Conservation (phyloP, 1,139 yeast species). For the Kurtzmaniella quercitrusa region DNA sequence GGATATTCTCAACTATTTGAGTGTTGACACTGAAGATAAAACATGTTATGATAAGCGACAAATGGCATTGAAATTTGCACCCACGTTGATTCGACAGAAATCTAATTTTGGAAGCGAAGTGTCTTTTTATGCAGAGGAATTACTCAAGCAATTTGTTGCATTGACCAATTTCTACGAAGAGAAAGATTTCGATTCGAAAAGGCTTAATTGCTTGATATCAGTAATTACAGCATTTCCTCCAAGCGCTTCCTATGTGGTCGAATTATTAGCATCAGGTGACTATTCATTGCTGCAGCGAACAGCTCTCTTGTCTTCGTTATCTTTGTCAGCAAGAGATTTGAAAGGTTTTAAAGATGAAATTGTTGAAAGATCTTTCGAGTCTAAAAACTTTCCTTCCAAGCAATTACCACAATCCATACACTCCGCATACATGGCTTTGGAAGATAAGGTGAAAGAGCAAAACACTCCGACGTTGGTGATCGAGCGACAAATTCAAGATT, state of each 20-base stretch:
- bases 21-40: conserved; percentile 37
- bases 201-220: conserved; percentile 50
- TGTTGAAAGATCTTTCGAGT: conserved; percentile 32
- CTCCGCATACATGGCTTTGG: conserved; percentile 22
- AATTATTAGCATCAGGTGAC: conserved; percentile 53
- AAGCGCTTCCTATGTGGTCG: conserved; percentile 33
- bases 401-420: conserved; percentile 48
- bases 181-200: conserved; percentile 45
- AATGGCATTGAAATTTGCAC: conserved; percentile 49
- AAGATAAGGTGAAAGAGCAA: conserved; percentile 7
- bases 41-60: conserved; percentile 49
- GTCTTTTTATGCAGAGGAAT: conserved; percentile 40
- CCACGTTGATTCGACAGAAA: conserved; percentile 54
- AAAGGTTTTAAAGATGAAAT: conserved; percentile 52
- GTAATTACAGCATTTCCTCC: conserved; percentile 47
- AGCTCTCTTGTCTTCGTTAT: conserved; percentile 49
- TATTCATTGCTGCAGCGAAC: conserved; percentile 63
- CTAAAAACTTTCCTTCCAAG: conserved; percentile 34
- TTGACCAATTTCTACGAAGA: conserved; percentile 48
- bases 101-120: conserved; percentile 53
- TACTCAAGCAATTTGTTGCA: conserved; percentile 44
- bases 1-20: conserved; percentile 55
- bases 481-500: conserved; percentile 23
- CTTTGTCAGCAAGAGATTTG: conserved; percentile 57
- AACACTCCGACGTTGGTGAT: conserved; percentile 3